Evolutionary conservation across 768 basidiomycete species (phyloP).

Genomic region (Lentinus tigrinus): DNA sequence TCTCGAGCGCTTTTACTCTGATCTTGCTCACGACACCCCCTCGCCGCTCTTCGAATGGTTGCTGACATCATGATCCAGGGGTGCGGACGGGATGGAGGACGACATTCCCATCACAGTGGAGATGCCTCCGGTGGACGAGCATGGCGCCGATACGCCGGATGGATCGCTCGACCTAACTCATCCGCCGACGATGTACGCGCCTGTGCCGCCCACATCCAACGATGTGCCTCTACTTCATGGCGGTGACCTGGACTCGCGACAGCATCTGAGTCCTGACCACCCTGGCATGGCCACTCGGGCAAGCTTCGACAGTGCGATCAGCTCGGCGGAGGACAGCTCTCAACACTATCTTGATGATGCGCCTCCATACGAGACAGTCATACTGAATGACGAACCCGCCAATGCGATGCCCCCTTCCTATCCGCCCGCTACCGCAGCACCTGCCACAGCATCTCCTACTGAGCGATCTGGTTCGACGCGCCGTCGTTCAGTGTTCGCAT

Average conservation of each 20-base stretch:
- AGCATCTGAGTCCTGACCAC: neutral
- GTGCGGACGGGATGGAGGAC: conserved; percentile 52
- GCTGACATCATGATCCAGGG: conserved; percentile 31
- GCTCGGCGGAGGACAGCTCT: conserved; percentile 29
- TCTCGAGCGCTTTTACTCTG: too few relatives aligned
- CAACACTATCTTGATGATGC: conserved; percentile 54
- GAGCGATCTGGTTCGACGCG: conserved; percentile 6
- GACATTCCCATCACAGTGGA: conserved; percentile 40
- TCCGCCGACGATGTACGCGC: conserved; percentile 29
- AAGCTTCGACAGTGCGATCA: conserved; percentile 19
- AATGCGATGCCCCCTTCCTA: neutral
- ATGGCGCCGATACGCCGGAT: conserved; percentile 9
- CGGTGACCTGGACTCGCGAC: conserved; percentile 18
- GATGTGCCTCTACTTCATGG: conserved; percentile 43
- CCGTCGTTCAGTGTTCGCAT: conserved; percentile 21
- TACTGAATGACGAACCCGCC: conserved; percentile 31
- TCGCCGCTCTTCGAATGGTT: neutral
- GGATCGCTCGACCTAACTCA: conserved; percentile 10
- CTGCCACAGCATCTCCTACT: neutral
- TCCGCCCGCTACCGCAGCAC: neutral
- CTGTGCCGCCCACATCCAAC: conserved; percentile 39
- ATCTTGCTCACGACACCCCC: too few relatives aligned
- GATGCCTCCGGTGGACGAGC: conserved; percentile 31
- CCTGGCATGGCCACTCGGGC: conserved; percentile 5
- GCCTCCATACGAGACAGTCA: conserved; percentile 57